phyloP scores from a whole-genome alignment of 139 green algal genomes.

The Zygnema cylindricum region DNA sequence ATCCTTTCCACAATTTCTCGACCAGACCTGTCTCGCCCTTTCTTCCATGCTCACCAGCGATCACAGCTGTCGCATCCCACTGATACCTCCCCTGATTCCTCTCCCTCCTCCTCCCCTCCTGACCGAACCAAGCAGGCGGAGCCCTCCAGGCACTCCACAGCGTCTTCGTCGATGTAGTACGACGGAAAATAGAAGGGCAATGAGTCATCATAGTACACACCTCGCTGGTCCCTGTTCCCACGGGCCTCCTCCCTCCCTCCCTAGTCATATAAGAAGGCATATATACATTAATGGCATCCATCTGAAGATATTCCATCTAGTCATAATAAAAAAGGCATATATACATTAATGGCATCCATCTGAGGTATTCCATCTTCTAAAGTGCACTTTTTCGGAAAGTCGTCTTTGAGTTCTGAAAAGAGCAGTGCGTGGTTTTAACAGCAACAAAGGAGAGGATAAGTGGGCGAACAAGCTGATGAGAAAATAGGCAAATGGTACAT shows the following conservation, averaged over 20 bases:
- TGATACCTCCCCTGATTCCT: constrained; percentile 6
- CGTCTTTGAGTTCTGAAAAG: too few relatives aligned
- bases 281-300: too few relatives aligned
- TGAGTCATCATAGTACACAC: constrained; percentile 18
- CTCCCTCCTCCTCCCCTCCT: background rate
- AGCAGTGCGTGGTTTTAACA: background rate
- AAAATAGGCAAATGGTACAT: background rate
- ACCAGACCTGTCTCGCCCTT: too few relatives aligned
- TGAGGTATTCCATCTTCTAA: too few relatives aligned
- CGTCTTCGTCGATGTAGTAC: constrained; percentile 30
- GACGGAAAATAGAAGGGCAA: constrained; percentile 18
- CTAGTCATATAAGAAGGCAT: too few relatives aligned
- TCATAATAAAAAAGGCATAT: too few relatives aligned
- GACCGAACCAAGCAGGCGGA: constrained; percentile 5
- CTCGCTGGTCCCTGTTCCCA: constrained; percentile 7
- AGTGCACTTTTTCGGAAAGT: too few relatives aligned
- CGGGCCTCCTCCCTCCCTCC: background rate
- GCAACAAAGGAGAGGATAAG: background rate
- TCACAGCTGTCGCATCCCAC: constrained; percentile 12
- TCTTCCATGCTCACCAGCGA: constrained; percentile 13
- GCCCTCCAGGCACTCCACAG: constrained; percentile 3
- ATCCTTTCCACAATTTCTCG: too few relatives aligned
- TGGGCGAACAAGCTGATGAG: too few relatives aligned
- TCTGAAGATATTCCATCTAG: too few relatives aligned
- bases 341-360: too few relatives aligned